Percentiles rank a stretch among this genome's conserved stretches.
Conservation (phyloP, 2,329 filamentous ascomycete species). For the Xylariales sp. region DNA sequence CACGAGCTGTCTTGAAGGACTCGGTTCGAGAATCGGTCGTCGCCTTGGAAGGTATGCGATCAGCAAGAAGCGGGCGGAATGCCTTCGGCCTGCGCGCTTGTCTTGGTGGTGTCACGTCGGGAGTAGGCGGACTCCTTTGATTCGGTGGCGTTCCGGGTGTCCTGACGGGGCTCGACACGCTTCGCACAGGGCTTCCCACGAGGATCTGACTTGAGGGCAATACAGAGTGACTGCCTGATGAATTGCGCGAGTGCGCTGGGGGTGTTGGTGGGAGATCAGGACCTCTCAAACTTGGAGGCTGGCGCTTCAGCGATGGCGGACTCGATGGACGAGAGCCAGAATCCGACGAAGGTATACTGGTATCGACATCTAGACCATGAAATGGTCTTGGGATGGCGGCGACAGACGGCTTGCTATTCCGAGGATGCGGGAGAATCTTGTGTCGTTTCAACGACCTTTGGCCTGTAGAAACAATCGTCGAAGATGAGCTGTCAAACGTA, state of each 20-base stretch:
- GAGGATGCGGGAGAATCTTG: constrained; percentile 34
- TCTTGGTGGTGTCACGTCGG: constrained; percentile 69
- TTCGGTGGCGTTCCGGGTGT: constrained; percentile 57
- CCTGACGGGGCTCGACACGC: constrained; percentile 32
- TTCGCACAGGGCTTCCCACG: constrained; percentile 32
- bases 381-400: constrained; percentile 4
- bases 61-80: constrained; percentile 41
- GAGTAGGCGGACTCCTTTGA: constrained; percentile 66
- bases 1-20: constrained; percentile 68
- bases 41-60: constrained; percentile 46
- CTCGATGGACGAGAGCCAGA: constrained; percentile 23
- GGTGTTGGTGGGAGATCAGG: constrained; percentile 58
- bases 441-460: constrained; percentile 32
- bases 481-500: constrained; percentile 16
- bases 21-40: constrained; percentile 59
- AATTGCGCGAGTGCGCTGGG: constrained; percentile 54
- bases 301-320: constrained; percentile 36
- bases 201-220: constrained; percentile 37
- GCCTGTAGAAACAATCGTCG: constrained; percentile 19
- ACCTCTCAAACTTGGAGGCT: constrained; percentile 36
- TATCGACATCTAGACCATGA: constrained; percentile 25
- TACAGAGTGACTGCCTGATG: constrained; percentile 46
- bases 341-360: constrained; percentile 26
- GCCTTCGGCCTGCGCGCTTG: constrained; percentile 37
- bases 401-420: constrained; percentile 19